Evolutionary conservation across 2,329 filamentous ascomycete species (phyloP), one percentile per base, ranked within the genome.

Genomic region (Penicillium sp.): DNA sequence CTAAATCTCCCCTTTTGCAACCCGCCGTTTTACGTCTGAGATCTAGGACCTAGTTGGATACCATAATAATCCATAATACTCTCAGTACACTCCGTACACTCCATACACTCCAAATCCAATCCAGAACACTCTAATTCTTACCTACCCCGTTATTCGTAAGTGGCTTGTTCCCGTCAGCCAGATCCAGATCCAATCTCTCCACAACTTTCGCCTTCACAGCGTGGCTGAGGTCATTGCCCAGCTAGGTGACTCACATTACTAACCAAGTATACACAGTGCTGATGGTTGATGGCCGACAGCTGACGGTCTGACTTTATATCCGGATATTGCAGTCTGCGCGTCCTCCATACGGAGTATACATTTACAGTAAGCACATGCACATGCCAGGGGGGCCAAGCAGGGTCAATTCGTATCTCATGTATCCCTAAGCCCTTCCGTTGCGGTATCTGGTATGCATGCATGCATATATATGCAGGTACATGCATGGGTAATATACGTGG

Each of bases 381-480:
- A 27, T 27, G 23, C 12, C 23, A 41, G 48, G 48, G 48, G 31
- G 23, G 31, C 12, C 31, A 33, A 15, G 15, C 21, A 15, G 8
- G 21, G 31, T 13, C 21, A 33, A 27, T 45, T 33, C 31, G 2
- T 27, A 56, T 33, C 27, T 7, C 25, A 19, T 40, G 33, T 21
- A 38, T 38, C 9, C 31, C 4, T 27, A 41, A 49, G 21, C 27
- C 21, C n/a, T 23, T 35, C 45, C 43, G 35, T 29, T 6, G 29
- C 29, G 54, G 47, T 43, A 38, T 45, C 51, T 54, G 55, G 55
- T 57, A 46, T 54, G 17, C 37, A 29, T 60, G 59, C 62, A 64
- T 65, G 54, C 53, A 58, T 54, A 51, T 54, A 51, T 61, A 63
- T 65, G 61, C 62, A 65, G 59, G 61, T 65, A 64, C 61, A 55